Conservation (phyloP, 192 early-diverging fungal genomes). For the Podila horticola region DNA sequence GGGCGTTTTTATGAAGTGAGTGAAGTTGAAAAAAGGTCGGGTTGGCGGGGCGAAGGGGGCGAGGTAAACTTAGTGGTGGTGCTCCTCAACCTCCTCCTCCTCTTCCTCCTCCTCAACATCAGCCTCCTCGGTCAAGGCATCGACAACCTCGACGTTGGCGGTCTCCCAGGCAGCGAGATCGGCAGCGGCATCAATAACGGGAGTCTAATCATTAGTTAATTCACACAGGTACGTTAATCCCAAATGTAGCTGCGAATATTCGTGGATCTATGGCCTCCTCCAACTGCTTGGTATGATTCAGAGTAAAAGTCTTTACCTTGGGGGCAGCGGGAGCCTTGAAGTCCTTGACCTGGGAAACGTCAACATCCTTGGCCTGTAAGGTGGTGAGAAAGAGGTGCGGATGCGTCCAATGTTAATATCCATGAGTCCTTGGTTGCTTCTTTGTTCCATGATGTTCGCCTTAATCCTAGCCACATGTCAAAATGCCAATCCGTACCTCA, state of each 20-base stretch:
- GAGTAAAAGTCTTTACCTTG: slow-evolving; percentile 15
- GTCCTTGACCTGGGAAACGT: slow-evolving; percentile 48
- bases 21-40: background rate
- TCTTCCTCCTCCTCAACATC: slow-evolving; percentile 40
- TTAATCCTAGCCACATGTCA: too few relatives aligned
- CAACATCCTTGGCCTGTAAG: slow-evolving; percentile 36
- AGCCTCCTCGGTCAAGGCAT: slow-evolving; percentile 39
- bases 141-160: slow-evolving; percentile 45
- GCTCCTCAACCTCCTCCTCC: slow-evolving; percentile 33
- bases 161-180: slow-evolving; percentile 53
- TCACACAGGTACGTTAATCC: too few relatives aligned
- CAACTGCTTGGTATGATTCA: background rate
- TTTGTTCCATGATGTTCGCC: background rate
- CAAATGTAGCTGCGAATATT: background rate
- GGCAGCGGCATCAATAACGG: slow-evolving; percentile 32
- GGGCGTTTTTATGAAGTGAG: background rate
- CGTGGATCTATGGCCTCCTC: background rate
- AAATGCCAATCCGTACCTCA: slow-evolving; percentile 22
- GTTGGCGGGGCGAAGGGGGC: background rate
- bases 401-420: background rate
- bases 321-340: slow-evolving; percentile 48
- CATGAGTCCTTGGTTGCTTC: background rate
- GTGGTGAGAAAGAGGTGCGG: background rate
- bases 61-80: slow-evolving; percentile 39
- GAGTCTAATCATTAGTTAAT: slow-evolving; percentile 3